Evolutionary conservation across 495 filamentous ascomycete genomes (phyloP).

Genomic region (Lophiostoma macrostomum): DNA sequence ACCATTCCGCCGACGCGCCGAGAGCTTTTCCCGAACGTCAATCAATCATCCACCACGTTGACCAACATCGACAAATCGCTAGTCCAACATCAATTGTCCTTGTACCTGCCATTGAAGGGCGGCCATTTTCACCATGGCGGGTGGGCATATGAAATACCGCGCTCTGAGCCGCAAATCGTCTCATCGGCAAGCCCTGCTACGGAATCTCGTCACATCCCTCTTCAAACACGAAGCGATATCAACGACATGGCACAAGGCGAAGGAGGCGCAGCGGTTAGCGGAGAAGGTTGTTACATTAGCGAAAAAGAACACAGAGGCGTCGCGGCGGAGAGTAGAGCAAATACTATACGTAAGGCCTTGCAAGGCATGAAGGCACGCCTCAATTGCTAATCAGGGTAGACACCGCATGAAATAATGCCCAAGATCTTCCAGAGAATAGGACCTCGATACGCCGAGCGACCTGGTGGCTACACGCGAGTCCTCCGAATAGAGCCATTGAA

Average conservation of each 20-base stretch:
- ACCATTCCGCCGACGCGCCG: not conserved
- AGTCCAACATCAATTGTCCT: not conserved
- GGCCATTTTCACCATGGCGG: constrained; percentile 63
- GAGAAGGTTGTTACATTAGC: constrained; percentile 91
- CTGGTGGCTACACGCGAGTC: constrained; percentile 92
- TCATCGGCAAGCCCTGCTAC: constrained; percentile 87
- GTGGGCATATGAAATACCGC: constrained; percentile 78
- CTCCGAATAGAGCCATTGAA: constrained; percentile 73
- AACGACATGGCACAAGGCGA: constrained; percentile 94
- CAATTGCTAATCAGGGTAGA: constrained; percentile 8
- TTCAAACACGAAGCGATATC: constrained; percentile 87
- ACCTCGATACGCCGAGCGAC: constrained; percentile 72
- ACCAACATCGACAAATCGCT: too few species aligned
- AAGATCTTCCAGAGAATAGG: constrained; percentile 85
- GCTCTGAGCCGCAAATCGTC: constrained; percentile 78
- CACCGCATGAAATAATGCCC: constrained; percentile 55
- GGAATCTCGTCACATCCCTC: constrained; percentile 94
- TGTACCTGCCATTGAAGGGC: not conserved
- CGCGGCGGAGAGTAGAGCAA: constrained; percentile 59
- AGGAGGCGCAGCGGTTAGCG: constrained; percentile 88
- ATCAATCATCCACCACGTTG: too few species aligned
- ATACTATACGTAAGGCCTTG: constrained; percentile 72
- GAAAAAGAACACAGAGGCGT: constrained; percentile 83
- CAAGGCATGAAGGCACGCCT: not conserved
- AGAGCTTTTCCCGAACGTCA: too few species aligned